phyloP scores from a whole-genome alignment of 352 stramenopile species.

The Pseudoperonospora humuli region DNA sequence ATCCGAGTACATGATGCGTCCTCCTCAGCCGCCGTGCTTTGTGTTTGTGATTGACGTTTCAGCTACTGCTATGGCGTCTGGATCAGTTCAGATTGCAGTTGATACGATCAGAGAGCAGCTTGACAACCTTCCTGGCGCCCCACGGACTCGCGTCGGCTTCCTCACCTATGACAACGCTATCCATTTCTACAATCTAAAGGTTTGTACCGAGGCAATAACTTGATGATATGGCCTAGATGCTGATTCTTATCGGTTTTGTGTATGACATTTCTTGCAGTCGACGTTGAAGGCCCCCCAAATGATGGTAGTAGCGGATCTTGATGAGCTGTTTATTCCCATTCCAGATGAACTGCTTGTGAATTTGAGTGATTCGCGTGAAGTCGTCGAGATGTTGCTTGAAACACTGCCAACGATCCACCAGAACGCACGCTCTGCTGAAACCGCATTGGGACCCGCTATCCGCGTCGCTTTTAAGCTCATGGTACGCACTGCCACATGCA shows the following conservation, averaged over 20 bases:
- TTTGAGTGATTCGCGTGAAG: slow-evolving; percentile 88
- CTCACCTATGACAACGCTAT: slow-evolving; percentile 81
- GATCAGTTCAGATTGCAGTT: slow-evolving; percentile 58
- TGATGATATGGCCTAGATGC: background rate
- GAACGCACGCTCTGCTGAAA: slow-evolving; percentile 72
- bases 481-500: slow-evolving; percentile 51
- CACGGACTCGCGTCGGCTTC: slow-evolving; percentile 77
- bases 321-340: slow-evolving; percentile 87
- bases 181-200: slow-evolving; percentile 88
- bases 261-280: slow-evolving; percentile 33
- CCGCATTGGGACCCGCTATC: slow-evolving; percentile 79
- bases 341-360: slow-evolving; percentile 98
- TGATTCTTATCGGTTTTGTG: slow-evolving; percentile 31
- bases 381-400: slow-evolving; percentile 95
- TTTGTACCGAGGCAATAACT: slow-evolving; percentile 11
- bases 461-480: slow-evolving; percentile 97
- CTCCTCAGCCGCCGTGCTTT: slow-evolving; percentile 79
- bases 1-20: slow-evolving; percentile 87
- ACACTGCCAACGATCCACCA: slow-evolving; percentile 88
- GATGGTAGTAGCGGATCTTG: slow-evolving; percentile 84
- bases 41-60: slow-evolving; percentile 89
- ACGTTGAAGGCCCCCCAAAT: slow-evolving; percentile 81
- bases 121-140: slow-evolving; percentile 62
- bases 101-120: slow-evolving; percentile 79
- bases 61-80: slow-evolving; percentile 56